Evolutionary conservation across 192 early-diverging fungal species (phyloP).

Genomic region (Backusella tarrabulga): DNA sequence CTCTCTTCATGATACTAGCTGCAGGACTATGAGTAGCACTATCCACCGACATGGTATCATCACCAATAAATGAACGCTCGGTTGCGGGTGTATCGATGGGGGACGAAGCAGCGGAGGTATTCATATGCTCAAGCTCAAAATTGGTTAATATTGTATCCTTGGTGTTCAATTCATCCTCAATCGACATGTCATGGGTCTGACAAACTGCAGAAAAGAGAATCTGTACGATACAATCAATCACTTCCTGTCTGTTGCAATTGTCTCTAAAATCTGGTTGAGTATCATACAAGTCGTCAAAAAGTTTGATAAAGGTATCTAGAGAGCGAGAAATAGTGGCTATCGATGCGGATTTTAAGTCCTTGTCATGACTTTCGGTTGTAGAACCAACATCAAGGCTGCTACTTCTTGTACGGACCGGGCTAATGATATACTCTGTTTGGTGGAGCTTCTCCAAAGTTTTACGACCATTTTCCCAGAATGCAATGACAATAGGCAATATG

Average conservation of each 20-base stretch:
- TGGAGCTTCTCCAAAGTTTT: neutral
- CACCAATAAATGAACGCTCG: neutral
- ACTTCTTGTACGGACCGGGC: neutral
- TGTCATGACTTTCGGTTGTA: neutral
- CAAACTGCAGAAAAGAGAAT: slow-evolving; percentile 58
- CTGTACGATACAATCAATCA: slow-evolving; percentile 49
- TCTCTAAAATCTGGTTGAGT: slow-evolving; percentile 46
- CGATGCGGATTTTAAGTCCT: neutral
- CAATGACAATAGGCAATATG: slow-evolving; percentile 45
- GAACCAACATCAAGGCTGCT: neutral
- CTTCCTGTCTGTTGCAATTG: slow-evolving; percentile 44
- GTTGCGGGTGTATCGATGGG: neutral
- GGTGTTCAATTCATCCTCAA: slow-evolving; percentile 45
- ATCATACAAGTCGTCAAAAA: slow-evolving; percentile 20
- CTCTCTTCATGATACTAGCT: slow-evolving; percentile 32
- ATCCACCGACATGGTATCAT: slow-evolving; percentile 4
- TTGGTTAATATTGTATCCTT: slow-evolving; percentile 34
- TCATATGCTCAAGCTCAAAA: slow-evolving; percentile 18
- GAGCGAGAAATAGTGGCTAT: neutral
- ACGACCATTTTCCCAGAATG: slow-evolving; percentile 30
- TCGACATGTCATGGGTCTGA: slow-evolving; percentile 34
- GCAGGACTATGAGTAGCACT: neutral
- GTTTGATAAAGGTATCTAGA: slow-evolving; percentile 6
- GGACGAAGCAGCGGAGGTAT: slow-evolving; percentile 1
- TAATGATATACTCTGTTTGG: neutral